These are phyloP conservation scores for Biscutella laevigata DNA, from an alignment of 441 rosid species.

Conservation along the genomic window DNA sequence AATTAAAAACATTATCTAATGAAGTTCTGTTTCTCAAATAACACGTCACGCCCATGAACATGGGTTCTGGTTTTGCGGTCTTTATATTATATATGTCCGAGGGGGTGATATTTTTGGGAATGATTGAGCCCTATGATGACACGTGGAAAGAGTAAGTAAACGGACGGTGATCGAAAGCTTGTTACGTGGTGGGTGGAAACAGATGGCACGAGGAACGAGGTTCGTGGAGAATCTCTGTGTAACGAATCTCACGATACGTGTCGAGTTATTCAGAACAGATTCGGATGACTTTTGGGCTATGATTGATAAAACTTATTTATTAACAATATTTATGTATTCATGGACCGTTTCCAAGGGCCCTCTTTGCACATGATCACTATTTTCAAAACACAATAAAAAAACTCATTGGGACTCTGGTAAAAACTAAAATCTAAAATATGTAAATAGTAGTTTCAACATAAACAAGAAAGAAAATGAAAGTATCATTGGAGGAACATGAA, in stretches of 20 bases:
- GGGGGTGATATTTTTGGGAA: conserved; percentile 5
- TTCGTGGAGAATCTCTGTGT: conserved; percentile 24
- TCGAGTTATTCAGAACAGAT: conserved; percentile 19
- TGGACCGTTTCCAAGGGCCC: conserved; percentile 11
- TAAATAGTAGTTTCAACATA: no score
- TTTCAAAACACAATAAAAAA: neutral
- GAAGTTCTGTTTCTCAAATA: conserved; percentile 4
- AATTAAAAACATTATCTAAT: conserved; percentile 27
- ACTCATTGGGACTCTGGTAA: no score
- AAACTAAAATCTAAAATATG: no score
- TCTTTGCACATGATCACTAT: conserved; percentile 13
- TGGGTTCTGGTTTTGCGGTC: conserved; percentile 23
- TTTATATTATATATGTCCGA: conserved; percentile 11
- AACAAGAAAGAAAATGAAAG: no score
- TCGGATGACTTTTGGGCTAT: conserved; percentile 9
- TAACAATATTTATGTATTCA: neutral
- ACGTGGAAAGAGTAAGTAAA: conserved; percentile 1
- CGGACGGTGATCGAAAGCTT: conserved; percentile 17
- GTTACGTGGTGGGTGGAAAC: conserved; percentile 22
- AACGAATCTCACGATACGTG: conserved; percentile 25
- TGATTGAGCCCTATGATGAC: neutral
- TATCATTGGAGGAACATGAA: no score
- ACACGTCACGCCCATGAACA: conserved; percentile 28
- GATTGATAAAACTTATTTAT: conserved; percentile 8
- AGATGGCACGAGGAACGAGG: conserved; percentile 22